Percentiles rank a stretch among this genome's conserved stretches.
These are phyloP conservation scores for Bipolaris zeicola DNA, from an alignment of 2,329 filamentous ascomycete genomes.

Conservation along the genomic window DNA sequence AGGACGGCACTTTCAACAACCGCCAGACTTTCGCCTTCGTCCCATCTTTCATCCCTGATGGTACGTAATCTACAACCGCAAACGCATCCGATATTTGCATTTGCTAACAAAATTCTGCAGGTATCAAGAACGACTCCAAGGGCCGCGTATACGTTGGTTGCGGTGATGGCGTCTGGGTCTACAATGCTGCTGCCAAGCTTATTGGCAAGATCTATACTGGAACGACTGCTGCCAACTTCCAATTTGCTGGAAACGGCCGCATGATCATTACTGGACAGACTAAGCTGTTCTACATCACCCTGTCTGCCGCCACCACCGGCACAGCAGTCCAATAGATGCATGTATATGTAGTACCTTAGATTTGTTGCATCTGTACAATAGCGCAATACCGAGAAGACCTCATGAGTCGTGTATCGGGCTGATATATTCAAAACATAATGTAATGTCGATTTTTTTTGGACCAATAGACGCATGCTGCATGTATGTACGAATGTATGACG, in stretches of 20 bases:
- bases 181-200: slow-evolving; percentile 52
- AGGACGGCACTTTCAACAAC: slow-evolving; percentile 28
- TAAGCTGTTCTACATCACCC: slow-evolving; percentile 31
- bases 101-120: slow-evolving; percentile 12
- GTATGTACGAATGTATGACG: not conserved
- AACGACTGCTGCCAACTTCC: slow-evolving; percentile 29
- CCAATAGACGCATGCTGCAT: not conserved
- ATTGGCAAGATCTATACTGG: slow-evolving; percentile 48
- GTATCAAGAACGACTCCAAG: slow-evolving; percentile 36
- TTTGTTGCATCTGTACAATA: not conserved
- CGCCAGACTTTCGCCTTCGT: slow-evolving; percentile 32
- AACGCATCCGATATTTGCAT: not conserved
- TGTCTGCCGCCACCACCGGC: slow-evolving; percentile 28
- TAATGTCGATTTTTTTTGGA: not conserved
- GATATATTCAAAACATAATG: not conserved
- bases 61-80: slow-evolving; percentile 8
- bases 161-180: slow-evolving; percentile 59
- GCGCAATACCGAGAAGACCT: not conserved
- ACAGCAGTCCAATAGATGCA: slow-evolving; percentile 4
- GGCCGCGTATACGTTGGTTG: slow-evolving; percentile 62
- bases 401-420: not conserved
- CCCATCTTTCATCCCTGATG: slow-evolving; percentile 26
- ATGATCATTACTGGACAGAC: slow-evolving; percentile 34
- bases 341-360: not conserved
- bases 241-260: slow-evolving; percentile 32